These are phyloP conservation scores for Candida glucosophila DNA, from an alignment of 1,139 yeast genomes.

Conservation along the genomic window DNA sequence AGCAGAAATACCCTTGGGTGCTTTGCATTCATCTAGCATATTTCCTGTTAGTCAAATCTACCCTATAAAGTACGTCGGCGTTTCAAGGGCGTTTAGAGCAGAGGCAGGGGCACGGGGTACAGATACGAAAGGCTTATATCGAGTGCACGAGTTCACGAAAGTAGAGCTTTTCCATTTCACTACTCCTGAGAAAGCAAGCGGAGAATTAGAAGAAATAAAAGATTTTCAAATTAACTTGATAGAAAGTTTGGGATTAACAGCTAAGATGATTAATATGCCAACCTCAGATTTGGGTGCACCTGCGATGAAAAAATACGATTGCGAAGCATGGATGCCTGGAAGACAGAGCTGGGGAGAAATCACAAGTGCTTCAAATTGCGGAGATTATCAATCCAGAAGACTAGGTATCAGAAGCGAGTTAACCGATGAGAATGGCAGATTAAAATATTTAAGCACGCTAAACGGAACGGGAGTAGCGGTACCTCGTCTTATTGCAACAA, in stretches of 20 bases:
- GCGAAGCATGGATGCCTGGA: slow-evolving; percentile 99
- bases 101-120: slow-evolving; percentile 97
- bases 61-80: slow-evolving; percentile 66
- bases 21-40: slow-evolving; percentile 33
- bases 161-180: slow-evolving; percentile 88
- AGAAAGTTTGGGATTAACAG: slow-evolving; percentile 61
- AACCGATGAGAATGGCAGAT: slow-evolving; percentile 18
- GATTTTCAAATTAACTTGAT: slow-evolving; percentile 60
- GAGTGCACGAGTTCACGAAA: slow-evolving; percentile 97
- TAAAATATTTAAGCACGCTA: slow-evolving; percentile 64
- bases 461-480: slow-evolving; percentile 97
- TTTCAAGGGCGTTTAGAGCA: slow-evolving; percentile 84
- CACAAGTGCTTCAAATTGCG: slow-evolving; percentile 85
- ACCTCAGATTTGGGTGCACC: slow-evolving; percentile 89
- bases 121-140: slow-evolving; percentile 83
- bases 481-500: slow-evolving; percentile 83
- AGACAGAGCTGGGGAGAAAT: slow-evolving; percentile 90
- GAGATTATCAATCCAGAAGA: slow-evolving; percentile 85
- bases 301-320: slow-evolving; percentile 84
- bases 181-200: slow-evolving; percentile 31
- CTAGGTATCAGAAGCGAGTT: slow-evolving; percentile 53
- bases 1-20: slow-evolving; percentile 93
- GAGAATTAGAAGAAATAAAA: slow-evolving; percentile 53
- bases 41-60: slow-evolving; percentile 17
- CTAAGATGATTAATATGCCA: slow-evolving; percentile 84